A percentile compares a stretch with the other conserved stretches of the same genome.
Conservation (phyloP, 2,329 filamentous ascomycete genomes). For the Nectriaceae sp. region DNA sequence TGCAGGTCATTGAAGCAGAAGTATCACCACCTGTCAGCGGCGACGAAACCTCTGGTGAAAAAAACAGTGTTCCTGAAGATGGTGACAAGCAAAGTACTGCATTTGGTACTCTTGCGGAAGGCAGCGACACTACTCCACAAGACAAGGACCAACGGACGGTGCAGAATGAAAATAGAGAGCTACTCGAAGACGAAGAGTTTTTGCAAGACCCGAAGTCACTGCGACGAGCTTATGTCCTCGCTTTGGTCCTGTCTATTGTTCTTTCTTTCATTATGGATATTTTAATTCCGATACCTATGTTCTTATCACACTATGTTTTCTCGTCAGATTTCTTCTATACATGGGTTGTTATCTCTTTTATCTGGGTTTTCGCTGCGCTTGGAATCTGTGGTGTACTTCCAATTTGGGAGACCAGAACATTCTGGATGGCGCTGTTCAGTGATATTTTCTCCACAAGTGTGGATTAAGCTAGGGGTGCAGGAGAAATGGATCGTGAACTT, state of each 20-base stretch:
- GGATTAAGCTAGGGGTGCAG: no score
- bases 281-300: neutral
- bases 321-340: neutral
- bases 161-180: no score
- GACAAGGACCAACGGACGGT: no score
- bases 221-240: neutral
- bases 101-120: no score
- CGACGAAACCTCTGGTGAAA: neutral
- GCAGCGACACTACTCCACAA: no score
- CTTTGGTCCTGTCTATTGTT: neutral
- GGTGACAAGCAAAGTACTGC: neutral
- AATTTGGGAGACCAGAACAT: neutral
- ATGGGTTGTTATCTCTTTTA: neutral
- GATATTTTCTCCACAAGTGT: neutral
- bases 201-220: neutral
- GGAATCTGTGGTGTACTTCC: neutral
- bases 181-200: no score
- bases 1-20: neutral
- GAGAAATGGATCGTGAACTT: no score
- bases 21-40: neutral
- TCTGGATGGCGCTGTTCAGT: neutral
- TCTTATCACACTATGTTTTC: neutral
- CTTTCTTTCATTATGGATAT: neutral
- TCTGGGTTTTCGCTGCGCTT: neutral
- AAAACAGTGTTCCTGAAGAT: neutral